phyloP scores from a whole-genome alignment of 768 basidiomycete genomes.

The Trametes maxima region DNA sequence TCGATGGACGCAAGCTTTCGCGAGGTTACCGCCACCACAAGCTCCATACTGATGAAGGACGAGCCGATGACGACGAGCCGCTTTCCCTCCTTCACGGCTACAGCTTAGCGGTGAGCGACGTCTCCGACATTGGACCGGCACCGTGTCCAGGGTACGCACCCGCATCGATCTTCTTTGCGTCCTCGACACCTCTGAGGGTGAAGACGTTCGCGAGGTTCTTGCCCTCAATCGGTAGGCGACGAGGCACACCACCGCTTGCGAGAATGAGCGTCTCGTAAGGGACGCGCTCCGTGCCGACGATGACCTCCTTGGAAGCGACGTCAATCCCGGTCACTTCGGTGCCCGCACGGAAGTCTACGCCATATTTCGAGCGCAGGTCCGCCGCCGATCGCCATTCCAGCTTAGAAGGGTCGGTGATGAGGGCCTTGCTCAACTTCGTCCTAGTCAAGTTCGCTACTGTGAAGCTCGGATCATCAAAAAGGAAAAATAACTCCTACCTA shows the following conservation, averaged over 20 bases:
- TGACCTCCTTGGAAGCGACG: conserved; percentile 60
- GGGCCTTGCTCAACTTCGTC: conserved; percentile 87
- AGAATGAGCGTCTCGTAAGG: conserved; percentile 80
- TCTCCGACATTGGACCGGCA: too few species aligned
- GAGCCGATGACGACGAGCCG: conserved; percentile 81
- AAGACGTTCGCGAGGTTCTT: conserved; percentile 74
- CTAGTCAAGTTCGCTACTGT: conserved; percentile 36
- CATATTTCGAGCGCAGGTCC: conserved; percentile 76
- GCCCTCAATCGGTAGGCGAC: conserved; percentile 76
- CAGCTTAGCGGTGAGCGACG: background rate
- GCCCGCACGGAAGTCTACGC: conserved; percentile 63
- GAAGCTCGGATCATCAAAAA: background rate
- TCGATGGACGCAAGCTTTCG: conserved; percentile 81
- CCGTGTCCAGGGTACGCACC: conserved; percentile 42
- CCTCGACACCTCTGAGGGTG: conserved; percentile 69
- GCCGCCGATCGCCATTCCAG: conserved; percentile 71
- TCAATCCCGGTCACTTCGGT: conserved; percentile 75
- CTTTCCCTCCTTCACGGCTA: conserved; percentile 74
- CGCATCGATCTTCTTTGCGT: conserved; percentile 71
- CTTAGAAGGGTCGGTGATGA: conserved; percentile 78
- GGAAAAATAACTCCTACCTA: conserved; percentile 46
- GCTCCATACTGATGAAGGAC: conserved; percentile 92
- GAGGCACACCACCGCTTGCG: conserved; percentile 74
- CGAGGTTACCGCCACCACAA: conserved; percentile 74
- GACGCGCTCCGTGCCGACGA: conserved; percentile 56